Evolutionary conservation across 2,329 filamentous ascomycete genomes (phyloP).

Genomic region (Alternaria incomplexa): DNA sequence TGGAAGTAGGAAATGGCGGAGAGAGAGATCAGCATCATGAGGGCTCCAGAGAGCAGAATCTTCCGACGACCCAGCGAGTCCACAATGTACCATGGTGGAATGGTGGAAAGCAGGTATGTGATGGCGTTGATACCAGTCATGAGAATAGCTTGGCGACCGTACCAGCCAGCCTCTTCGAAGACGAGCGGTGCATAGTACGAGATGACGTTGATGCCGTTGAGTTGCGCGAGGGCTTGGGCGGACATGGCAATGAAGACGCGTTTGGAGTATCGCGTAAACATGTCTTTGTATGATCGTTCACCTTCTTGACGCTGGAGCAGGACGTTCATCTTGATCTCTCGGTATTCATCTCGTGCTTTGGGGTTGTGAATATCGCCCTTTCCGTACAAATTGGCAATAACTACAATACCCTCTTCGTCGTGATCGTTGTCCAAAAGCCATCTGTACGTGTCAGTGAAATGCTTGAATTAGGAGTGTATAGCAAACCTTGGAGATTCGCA

Average conservation of each 20-base stretch:
- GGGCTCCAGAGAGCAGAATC: conserved; percentile 86
- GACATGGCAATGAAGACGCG: conserved; percentile 99
- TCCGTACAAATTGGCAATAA: conserved; percentile 96
- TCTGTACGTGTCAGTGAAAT: conserved; percentile 55
- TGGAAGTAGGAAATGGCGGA: conserved; percentile 95
- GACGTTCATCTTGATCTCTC: conserved; percentile 98
- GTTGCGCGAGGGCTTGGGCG: conserved; percentile 90
- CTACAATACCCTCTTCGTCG: conserved; percentile 96
- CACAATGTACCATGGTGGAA: conserved; percentile 96
- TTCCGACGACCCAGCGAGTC: conserved; percentile 88
- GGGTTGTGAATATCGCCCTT: conserved; percentile 93
- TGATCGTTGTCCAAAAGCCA: conserved; percentile 98
- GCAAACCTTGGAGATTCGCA: conserved; percentile 90
- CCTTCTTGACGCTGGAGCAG: conserved; percentile 92
- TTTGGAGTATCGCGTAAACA: conserved; percentile 91
- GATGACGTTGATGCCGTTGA: conserved; percentile 99
- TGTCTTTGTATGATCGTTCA: conserved; percentile 87
- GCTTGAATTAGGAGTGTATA: not conserved
- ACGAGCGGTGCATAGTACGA: conserved; percentile 98
- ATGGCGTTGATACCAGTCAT: conserved; percentile 98
- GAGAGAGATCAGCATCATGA: conserved; percentile 87
- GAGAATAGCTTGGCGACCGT: conserved; percentile 84
- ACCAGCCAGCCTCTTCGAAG: conserved; percentile 96
- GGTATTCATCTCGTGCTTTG: conserved; percentile 93
- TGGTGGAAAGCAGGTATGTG: conserved; percentile 88